These are phyloP conservation scores for Erodium trifolium DNA, from an alignment of 441 rosid species.

Conservation along the genomic window DNA sequence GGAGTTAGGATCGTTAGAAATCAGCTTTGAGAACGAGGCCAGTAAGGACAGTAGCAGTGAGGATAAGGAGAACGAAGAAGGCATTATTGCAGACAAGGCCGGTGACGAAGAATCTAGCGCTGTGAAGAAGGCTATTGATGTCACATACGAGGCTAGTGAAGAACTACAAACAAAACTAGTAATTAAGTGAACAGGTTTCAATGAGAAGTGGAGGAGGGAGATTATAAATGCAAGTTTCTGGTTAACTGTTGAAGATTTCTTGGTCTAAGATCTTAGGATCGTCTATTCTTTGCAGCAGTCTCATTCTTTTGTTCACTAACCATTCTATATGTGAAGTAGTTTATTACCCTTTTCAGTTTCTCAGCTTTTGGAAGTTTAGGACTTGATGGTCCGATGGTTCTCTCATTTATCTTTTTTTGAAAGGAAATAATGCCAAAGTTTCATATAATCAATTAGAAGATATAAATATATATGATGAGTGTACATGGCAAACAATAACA, in stretches of 20 bases:
- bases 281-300: neutral
- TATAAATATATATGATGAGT: too few relatives aligned
- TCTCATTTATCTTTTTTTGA: too few relatives aligned
- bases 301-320: neutral
- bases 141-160: too few relatives aligned
- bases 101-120: neutral
- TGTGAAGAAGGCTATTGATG: too few relatives aligned
- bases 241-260: neutral
- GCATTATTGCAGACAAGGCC: neutral
- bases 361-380: too few relatives aligned
- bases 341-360: too few relatives aligned
- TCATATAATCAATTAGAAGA: too few relatives aligned
- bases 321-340: neutral
- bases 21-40: conserved; percentile 2
- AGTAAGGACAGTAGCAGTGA: conserved; percentile 4
- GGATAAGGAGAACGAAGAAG: conserved; percentile 18
- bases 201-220: neutral
- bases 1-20: conserved; percentile 44
- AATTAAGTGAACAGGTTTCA: neutral
- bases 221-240: neutral
- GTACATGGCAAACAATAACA: too few relatives aligned
- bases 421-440: too few relatives aligned
- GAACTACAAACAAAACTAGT: too few relatives aligned
- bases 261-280: neutral
- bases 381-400: too few relatives aligned